Base-by-base conservation (phyloP, 805 yeast genomes). In the Spathaspora gorwiae region DNA sequence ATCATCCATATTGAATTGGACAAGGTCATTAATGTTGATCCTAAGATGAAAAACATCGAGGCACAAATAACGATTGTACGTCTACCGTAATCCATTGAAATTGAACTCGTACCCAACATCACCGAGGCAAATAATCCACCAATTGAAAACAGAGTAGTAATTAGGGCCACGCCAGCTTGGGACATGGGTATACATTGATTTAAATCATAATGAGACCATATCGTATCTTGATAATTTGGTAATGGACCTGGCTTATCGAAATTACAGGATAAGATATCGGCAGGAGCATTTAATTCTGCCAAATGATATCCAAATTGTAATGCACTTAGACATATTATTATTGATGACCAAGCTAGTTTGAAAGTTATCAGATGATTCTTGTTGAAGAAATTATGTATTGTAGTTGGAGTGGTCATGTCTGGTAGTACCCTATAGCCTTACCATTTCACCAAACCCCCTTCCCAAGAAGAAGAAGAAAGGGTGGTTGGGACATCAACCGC, bases 221-320 rank as follows among this genome's bases (percentile, higher is more conserved):
- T 27, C 6, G 68, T 57, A 26, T 58, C 62, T 11, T 49, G 42
- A 46, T 62, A 66, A 26, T 26, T 29, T 15, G 48, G 40, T 33
- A 35, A 46, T 26, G 65, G 59, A 5, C 61, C 62, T 5, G 48
- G 45, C 29, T 46, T 48, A 37, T 53, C 50, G 13, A 47, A 40
- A 27, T 51, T 37, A 42, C 73, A 68, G 27, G 67, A 53, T 26
- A 68, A 45, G 24, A 64, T 49, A 24, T 52, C 55, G 38, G 55
- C 64, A 3, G 70, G 64, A 0, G 68, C 71, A 47, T 69, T 69
- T 35, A 69, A 52, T 42, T 63, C 73, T 8, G 73, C 62, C 33
- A 69, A 56, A 51, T 69, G 73, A 51, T 56, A 69, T 3, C 74
- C 73, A 52, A 68, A 67, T 48, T 66, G 70, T 19, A 69, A 50